A percentile compares a stretch with the other conserved stretches of the same genome.
Conservation (phyloP, 1,139 yeast genomes). For the Spencermartinsiella ligniputridi region DNA sequence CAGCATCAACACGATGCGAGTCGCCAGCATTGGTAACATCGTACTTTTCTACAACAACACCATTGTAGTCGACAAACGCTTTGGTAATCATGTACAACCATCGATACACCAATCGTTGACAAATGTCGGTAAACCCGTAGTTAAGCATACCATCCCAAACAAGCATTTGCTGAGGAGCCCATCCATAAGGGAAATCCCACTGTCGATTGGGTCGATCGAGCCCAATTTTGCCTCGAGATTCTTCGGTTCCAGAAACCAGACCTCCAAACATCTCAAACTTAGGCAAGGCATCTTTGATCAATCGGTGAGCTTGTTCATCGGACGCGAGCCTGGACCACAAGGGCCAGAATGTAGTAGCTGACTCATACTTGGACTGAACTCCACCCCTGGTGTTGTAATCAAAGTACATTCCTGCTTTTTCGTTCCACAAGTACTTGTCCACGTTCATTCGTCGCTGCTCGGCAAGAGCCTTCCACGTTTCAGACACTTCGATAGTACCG, state of each 20-base stretch:
- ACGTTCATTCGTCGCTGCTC: conserved; percentile 50
- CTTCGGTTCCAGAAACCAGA: conserved; percentile 75
- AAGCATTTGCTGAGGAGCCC: conserved; percentile 98
- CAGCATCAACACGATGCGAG: conserved; percentile 93
- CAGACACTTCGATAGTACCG: conserved; percentile 46
- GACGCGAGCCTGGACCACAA: conserved; percentile 81
- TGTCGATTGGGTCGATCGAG: conserved; percentile 79
- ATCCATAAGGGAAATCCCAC: conserved; percentile 97
- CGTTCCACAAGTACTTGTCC: conserved; percentile 80
- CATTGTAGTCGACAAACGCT: conserved; percentile 90
- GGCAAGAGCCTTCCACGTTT: conserved; percentile 59
- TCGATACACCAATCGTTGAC: conserved; percentile 71
- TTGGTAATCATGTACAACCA: conserved; percentile 90
- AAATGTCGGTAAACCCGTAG: conserved; percentile 65
- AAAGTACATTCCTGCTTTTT: conserved; percentile 68
- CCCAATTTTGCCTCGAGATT: conserved; percentile 69
- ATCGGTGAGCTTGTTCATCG: conserved; percentile 61
- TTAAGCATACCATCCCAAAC: conserved; percentile 84
- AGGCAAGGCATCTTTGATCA: conserved; percentile 58
- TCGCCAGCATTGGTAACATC: conserved; percentile 79
- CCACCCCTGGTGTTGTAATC: conserved; percentile 71
- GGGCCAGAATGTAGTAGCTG: conserved; percentile 92
- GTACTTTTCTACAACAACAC: conserved; percentile 94
- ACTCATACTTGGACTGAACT: conserved; percentile 63
- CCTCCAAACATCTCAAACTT: conserved; percentile 88